Evolutionary conservation across 768 basidiomycete genomes (phyloP), one percentile per base, ranked within the genome.

Genomic region (Hypsizygus marmoreus): DNA sequence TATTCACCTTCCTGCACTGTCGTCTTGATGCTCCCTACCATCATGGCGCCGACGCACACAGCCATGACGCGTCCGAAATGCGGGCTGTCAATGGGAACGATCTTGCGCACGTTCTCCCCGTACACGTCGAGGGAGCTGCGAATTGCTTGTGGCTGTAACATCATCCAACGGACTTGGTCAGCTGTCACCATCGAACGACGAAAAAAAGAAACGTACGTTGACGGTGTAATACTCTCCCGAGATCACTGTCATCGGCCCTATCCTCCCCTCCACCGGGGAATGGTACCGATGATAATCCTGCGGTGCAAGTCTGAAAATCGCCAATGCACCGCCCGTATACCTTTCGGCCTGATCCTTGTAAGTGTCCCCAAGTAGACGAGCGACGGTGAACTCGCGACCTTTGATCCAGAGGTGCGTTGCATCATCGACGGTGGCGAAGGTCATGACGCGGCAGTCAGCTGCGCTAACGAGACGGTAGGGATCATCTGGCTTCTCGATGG

Each of bases 371-470:
- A 98, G 77, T 25, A 99, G 74, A 1, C 84, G 77, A 4, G 69
- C 76, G 3, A 97, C 76, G 1, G 84, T 86, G 61, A 99, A 98
- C 56, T 97, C 94, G 32, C 93, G 83, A 2, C 95, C 95, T 60
- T 98, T 97, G 69, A 98, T 95, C 95, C 95, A 99, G 0, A 99
- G 70, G 17, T 76, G 73, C 2, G 93, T 97, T 1, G 95, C 95
- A 45, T 91, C 89, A 36, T 68, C 71, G 6, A 97, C 85, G 0
- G 82, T 86, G 64, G 90, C 85, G 65, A 98, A 99, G 1, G 86
- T 82, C 86, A 97, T 94, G 49, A 97, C 76, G n/a, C 95, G 86
- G 61, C 91, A 97, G 70, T 99, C 95, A 1, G 95, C 97, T n/a
- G 82, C 84, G 46, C 86, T 88, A 45, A 97, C 90, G 10, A 95